Percentiles rank a stretch among this genome's conserved stretches.
Evolutionary conservation across 1,284 basidiomycete species (phyloP).

Genomic region (Tilletia setariae): DNA sequence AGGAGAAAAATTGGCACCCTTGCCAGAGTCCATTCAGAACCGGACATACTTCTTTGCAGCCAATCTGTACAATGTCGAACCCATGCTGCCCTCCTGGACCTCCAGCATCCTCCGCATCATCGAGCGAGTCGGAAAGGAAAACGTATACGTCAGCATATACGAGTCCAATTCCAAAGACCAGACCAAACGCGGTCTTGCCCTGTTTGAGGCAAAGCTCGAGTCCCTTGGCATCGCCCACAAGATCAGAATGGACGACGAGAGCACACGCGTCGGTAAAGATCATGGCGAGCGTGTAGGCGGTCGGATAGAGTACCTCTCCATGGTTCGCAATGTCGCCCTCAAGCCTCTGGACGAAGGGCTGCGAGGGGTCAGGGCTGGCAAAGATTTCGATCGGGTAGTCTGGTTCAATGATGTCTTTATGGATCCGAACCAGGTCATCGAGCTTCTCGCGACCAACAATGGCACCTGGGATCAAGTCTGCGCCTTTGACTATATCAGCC

Average conservation of each 20-base stretch:
- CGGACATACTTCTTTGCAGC: slow-evolving; percentile 38
- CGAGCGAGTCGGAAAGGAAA: slow-evolving; percentile 57
- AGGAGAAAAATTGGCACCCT: background rate
- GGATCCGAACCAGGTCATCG: slow-evolving; percentile 48
- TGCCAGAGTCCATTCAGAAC: slow-evolving; percentile 3
- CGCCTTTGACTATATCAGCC: slow-evolving; percentile 60
- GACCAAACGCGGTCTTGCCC: slow-evolving; percentile 57
- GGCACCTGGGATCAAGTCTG: slow-evolving; percentile 63
- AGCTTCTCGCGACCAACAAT: slow-evolving; percentile 59
- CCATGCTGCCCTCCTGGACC: slow-evolving; percentile 35
- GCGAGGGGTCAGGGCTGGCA: slow-evolving; percentile 9
- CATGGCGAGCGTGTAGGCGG: slow-evolving; percentile 24
- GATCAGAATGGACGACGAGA: slow-evolving; percentile 15
- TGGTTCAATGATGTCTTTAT: slow-evolving; percentile 45
- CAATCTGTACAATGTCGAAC: slow-evolving; percentile 42
- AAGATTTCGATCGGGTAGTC: slow-evolving; percentile 32
- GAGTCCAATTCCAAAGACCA: slow-evolving; percentile 61
- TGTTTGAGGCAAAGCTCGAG: slow-evolving; percentile 54
- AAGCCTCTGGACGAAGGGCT: slow-evolving; percentile 31
- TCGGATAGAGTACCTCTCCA: slow-evolving; percentile 34
- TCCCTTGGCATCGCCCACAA: background rate
- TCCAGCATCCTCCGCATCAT: slow-evolving; percentile 29
- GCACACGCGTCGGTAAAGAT: background rate
- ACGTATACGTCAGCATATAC: slow-evolving; percentile 63
- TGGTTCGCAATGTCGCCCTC: slow-evolving; percentile 41